Evolutionary conservation across 495 filamentous ascomycete species (phyloP).

Genomic region (Trichoderma orchidacearum): DNA sequence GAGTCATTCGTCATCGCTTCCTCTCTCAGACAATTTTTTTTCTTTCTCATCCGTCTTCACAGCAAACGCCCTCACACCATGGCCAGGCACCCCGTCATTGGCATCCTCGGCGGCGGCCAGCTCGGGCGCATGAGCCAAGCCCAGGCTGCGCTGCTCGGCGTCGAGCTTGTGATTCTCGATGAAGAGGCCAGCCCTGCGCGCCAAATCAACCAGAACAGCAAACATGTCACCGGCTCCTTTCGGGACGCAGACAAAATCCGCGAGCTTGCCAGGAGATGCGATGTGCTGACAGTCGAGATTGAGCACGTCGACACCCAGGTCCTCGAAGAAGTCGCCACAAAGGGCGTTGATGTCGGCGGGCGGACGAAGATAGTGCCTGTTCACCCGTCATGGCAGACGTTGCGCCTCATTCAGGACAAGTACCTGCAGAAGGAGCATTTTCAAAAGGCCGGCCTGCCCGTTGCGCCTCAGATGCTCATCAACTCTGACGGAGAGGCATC

Average conservation of each 20-base stretch:
- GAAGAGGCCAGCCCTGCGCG: constrained; percentile 70
- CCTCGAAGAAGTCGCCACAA: constrained; percentile 65
- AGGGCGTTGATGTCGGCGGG: constrained; percentile 33
- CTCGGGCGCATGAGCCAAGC: constrained; percentile 94
- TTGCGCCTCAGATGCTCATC: constrained; percentile 53
- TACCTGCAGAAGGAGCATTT: constrained; percentile 83
- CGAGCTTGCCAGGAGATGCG: constrained; percentile 60
- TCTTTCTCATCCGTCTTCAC: too few species aligned
- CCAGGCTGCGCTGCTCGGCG: constrained; percentile 73
- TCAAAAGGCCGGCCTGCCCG: constrained; percentile 48
- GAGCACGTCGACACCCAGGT: constrained; percentile 92
- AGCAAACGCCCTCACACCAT: too few species aligned
- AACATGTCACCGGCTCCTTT: constrained; percentile 76
- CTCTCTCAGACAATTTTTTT: too few species aligned
- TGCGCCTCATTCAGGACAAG: constrained; percentile 93
- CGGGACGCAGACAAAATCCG: constrained; percentile 64
- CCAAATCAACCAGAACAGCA: constrained; percentile 65
- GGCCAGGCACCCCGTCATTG: constrained; percentile 27
- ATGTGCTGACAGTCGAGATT: constrained; percentile 91
- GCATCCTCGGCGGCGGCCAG: constrained; percentile 48
- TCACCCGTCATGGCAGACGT: constrained; percentile 82
- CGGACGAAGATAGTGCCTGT: constrained; percentile 36
- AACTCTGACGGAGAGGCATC: constrained; percentile 22
- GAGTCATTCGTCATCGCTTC: too few species aligned
- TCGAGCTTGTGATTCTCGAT: constrained; percentile 72